A percentile compares a stretch with the other conserved stretches of the same genome.
phyloP scores from a whole-genome alignment of 257 asterid species.

The Solanum gracilifrons region DNA sequence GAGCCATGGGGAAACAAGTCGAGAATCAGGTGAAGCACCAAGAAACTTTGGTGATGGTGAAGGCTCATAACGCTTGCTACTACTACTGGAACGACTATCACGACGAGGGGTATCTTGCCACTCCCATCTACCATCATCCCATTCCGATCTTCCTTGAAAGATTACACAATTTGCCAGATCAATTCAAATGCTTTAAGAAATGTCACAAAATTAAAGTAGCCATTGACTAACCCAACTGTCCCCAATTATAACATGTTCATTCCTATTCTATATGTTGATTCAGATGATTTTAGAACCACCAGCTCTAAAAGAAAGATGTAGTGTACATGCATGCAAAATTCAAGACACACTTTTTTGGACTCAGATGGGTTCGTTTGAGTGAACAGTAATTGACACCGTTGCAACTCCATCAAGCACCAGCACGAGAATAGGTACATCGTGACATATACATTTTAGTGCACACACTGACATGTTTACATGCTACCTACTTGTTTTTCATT shows the following conservation, averaged over 20 bases:
- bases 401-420: background rate
- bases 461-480: background rate
- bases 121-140: constrained; percentile 99
- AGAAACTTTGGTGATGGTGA: constrained; percentile 77
- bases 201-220: background rate
- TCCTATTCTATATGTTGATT: background rate
- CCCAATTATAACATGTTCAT: background rate
- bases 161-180: background rate
- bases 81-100: constrained; percentile 39
- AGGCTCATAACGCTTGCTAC: constrained; percentile 47
- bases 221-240: background rate
- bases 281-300: background rate
- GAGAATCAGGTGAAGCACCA: constrained; percentile 92
- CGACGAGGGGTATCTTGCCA: constrained; percentile 88
- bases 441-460: background rate
- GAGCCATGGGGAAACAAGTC: constrained; percentile 90
- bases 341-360: background rate
- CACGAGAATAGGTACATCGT: background rate
- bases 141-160: constrained; percentile 71
- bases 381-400: background rate
- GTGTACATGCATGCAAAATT: background rate
- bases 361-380: background rate
- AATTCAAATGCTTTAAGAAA: constrained; percentile 1
- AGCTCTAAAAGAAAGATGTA: background rate
- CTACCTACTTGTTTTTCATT: background rate